phyloP scores from a whole-genome alignment of 768 basidiomycete genomes.

The Sarcodon aspratus region DNA sequence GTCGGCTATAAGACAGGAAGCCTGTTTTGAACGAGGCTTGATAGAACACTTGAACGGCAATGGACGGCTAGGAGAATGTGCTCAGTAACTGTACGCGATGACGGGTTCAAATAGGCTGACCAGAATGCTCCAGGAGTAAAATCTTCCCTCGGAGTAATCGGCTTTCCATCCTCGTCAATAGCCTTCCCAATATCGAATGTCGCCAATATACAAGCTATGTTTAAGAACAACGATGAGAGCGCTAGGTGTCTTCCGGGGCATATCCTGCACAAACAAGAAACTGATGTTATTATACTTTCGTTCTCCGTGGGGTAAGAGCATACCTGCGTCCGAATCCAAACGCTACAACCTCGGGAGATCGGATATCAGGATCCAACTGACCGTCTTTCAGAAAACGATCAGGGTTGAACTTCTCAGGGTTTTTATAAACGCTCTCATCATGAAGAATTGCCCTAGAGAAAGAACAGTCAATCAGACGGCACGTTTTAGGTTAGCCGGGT shows the following conservation, averaged over 20 bases:
- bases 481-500: background rate
- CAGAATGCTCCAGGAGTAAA: background rate
- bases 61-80: background rate
- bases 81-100: background rate
- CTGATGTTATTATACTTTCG: too few relatives aligned
- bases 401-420: slow-evolving; percentile 38
- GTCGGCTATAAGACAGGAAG: too few relatives aligned
- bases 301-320: background rate
- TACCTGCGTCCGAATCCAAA: slow-evolving; percentile 18
- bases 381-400: slow-evolving; percentile 29
- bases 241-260: slow-evolving; percentile 5
- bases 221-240: slow-evolving; percentile 6
- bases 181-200: slow-evolving; percentile 6
- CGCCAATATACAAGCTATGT: slow-evolving; percentile 5
- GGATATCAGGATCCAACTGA: slow-evolving; percentile 2
- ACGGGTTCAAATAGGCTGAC: background rate
- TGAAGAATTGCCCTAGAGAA: slow-evolving; percentile 35
- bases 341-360: slow-evolving; percentile 4
- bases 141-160: background rate
- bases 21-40: background rate
- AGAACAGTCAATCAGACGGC: background rate
- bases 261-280: background rate
- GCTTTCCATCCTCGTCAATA: slow-evolving; percentile 2
- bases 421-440: slow-evolving; percentile 31
- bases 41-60: background rate